Evolutionary conservation across 768 basidiomycete genomes (phyloP).

Genomic region (Naganishia vaughanmartiniae): DNA sequence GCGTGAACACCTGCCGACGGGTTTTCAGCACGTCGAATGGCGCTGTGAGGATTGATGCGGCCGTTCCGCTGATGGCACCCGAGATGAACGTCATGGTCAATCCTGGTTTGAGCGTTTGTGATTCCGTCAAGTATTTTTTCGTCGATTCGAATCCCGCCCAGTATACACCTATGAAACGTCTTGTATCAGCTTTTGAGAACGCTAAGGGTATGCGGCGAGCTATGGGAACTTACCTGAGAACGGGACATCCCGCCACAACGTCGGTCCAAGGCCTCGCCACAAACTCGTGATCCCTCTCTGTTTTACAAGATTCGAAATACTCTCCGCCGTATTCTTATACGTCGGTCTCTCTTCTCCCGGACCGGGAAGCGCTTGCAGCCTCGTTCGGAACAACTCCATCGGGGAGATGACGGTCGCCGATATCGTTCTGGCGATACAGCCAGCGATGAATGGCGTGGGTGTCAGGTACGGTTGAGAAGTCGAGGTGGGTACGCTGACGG

Average conservation of each 20-base stretch:
- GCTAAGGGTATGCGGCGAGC: background rate
- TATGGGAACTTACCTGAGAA: slow-evolving; percentile 66
- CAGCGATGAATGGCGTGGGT: slow-evolving; percentile 72
- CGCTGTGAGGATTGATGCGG: slow-evolving; percentile 80
- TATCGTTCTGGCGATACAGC: slow-evolving; percentile 73
- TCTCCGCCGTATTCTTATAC: slow-evolving; percentile 44
- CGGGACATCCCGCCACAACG: slow-evolving; percentile 94
- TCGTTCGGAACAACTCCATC: slow-evolving; percentile 51
- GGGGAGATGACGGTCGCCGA: slow-evolving; percentile 61
- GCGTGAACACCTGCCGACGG: slow-evolving; percentile 69
- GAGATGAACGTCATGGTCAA: slow-evolving; percentile 75
- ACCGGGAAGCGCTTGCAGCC: slow-evolving; percentile 47
- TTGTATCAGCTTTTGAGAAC: background rate
- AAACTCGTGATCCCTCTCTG: slow-evolving; percentile 67
- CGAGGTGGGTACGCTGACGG: slow-evolving; percentile 56
- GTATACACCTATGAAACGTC: slow-evolving; percentile 59
- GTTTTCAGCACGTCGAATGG: slow-evolving; percentile 98
- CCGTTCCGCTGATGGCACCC: slow-evolving; percentile 81
- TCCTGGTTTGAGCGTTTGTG: slow-evolving; percentile 55
- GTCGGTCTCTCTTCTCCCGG: slow-evolving; percentile 43
- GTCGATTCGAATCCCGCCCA: slow-evolving; percentile 91
- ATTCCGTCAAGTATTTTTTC: slow-evolving; percentile 65
- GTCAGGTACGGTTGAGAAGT: slow-evolving; percentile 60
- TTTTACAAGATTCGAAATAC: slow-evolving; percentile 63
- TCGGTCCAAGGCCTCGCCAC: slow-evolving; percentile 88